Percentiles rank a stretch among this genome's conserved stretches.
phyloP scores from a whole-genome alignment of 1,284 basidiomycete genomes.

The Austroboletus olivaceoglutinosus region DNA sequence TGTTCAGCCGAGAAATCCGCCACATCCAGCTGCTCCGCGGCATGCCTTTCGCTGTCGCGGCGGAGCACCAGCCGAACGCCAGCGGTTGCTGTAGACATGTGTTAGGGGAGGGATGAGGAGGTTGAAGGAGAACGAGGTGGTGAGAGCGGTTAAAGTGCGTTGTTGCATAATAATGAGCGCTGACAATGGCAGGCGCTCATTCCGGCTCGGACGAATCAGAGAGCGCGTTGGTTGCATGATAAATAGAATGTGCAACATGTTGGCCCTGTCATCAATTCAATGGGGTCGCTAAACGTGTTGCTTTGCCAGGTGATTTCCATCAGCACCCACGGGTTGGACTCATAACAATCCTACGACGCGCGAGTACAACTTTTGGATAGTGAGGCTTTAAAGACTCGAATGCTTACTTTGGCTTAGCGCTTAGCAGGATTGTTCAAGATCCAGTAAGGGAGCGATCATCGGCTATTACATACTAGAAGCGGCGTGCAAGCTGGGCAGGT shows the following conservation, averaged over 20 bases:
- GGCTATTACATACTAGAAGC: too few species aligned
- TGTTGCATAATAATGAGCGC: constrained; percentile 8
- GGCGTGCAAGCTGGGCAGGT: too few species aligned
- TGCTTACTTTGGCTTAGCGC: too few species aligned
- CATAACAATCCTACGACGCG: not conserved
- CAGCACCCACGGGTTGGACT: constrained; percentile 1
- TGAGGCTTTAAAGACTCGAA: too few species aligned
- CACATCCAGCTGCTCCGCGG: constrained; percentile 6
- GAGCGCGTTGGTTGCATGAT: not conserved
- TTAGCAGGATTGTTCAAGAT: too few species aligned
- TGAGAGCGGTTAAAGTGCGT: constrained; percentile 4
- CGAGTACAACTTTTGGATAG: not conserved
- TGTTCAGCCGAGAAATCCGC: constrained; percentile 6
- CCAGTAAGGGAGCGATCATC: too few species aligned
- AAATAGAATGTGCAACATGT: not conserved
- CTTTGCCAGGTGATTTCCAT: not conserved
- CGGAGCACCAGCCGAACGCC: constrained; percentile 1
- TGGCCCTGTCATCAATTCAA: too few species aligned
- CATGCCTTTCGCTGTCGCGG: not conserved
- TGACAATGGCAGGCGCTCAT: not conserved
- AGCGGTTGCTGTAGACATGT: constrained; percentile 14
- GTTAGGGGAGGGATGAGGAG: not conserved
- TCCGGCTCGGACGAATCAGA: not conserved
- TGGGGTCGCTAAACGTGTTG: constrained; percentile 8
- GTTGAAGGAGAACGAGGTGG: not conserved